Base-by-base conservation (phyloP, 1,284 basidiomycete genomes). In the Porodaedalea pini region DNA sequence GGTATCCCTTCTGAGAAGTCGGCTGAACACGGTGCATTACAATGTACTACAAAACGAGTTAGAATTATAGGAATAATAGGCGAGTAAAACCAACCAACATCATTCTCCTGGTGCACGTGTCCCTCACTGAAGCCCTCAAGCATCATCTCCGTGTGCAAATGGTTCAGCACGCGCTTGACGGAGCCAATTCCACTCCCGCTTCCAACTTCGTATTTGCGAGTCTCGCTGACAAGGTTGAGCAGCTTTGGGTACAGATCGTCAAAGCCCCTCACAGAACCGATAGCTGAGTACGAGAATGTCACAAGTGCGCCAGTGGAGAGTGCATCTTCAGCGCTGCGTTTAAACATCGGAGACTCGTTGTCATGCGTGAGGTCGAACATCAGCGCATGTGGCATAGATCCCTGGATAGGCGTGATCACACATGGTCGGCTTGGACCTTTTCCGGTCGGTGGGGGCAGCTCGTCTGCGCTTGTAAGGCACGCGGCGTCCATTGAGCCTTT, bases 331-430 rank as follows among this genome's bases (percentile, higher is more conserved):
- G 94, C 92, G 1, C 91, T 90, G 37, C 93, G 85, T 71, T 96
- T 97, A 72, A 91, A 82, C 8, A 87, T 71, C 1, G 89, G 90
- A 1, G 93, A 88, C 71, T 98, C 93, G 68, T 98, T 98, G 75
- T 98, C 94, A 73, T 98, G 94, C 0, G 95, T 98, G 59, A 93
- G 79, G 68, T 98, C 95, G 73, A 94, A 97, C 69, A 97, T 79
- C 31, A 97, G 79, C 0, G 94, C 93, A 67, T 98, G 95, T 1
- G 94, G 94, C 36, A 78, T 73, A 0, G 91, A 93, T 2, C 95
- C 94, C 59, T 86, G 83, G 53, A 94, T 78, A 6, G 91, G 88
- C 2, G 81, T 88, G 51, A 97, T 82, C 39, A 85, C 68, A 60
- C 89, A 91, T 1, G 81, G 79, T 6, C 90, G 81, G 50, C 83